phyloP scores from a whole-genome alignment of 1,139 yeast species.

The Pichia sp. region DNA sequence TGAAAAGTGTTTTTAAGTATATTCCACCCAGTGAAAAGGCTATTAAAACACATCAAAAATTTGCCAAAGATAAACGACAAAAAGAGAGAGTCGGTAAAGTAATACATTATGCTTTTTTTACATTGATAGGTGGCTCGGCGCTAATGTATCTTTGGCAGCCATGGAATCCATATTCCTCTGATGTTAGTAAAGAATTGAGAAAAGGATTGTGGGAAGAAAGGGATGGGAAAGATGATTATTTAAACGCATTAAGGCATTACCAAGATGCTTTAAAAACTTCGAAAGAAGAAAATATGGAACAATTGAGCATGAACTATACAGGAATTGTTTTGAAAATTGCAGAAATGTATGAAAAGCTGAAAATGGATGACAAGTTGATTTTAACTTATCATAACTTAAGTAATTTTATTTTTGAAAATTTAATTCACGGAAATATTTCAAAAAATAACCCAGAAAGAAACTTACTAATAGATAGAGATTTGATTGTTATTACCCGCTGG shows the following conservation, averaged over 20 bases:
- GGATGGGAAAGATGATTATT: slow-evolving; percentile 55
- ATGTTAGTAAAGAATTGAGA: slow-evolving; percentile 63
- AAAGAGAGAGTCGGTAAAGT: slow-evolving; percentile 11
- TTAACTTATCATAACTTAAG: slow-evolving; percentile 22
- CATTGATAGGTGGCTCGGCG: slow-evolving; percentile 17
- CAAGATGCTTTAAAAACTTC: slow-evolving; percentile 45
- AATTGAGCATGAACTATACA: slow-evolving; percentile 64
- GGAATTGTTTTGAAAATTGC: slow-evolving; percentile 83
- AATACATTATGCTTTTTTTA: slow-evolving; percentile 11
- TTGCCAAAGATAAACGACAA: slow-evolving; percentile 2
- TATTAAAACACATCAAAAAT: slow-evolving; percentile 4
- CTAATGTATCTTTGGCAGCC: slow-evolving; percentile 31
- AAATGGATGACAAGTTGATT: slow-evolving; percentile 21
- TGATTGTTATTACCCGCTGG: slow-evolving; percentile 25
- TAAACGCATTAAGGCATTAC: slow-evolving; percentile 63
- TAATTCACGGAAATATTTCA: slow-evolving; percentile 20
- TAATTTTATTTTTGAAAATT: slow-evolving; percentile 25
- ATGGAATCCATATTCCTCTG: slow-evolving; percentile 30
- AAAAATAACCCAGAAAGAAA: slow-evolving; percentile 22
- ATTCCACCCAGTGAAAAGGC: slow-evolving; percentile 16
- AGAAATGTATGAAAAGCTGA: slow-evolving; percentile 56
- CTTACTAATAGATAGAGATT: slow-evolving; percentile 25
- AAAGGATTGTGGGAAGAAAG: slow-evolving; percentile 83
- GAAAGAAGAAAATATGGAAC: slow-evolving; percentile 41
- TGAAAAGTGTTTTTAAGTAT: slow-evolving; percentile 6